phyloP scores from a whole-genome alignment of 352 stramenopile genomes.

The Thraustochytrium striatum region DNA sequence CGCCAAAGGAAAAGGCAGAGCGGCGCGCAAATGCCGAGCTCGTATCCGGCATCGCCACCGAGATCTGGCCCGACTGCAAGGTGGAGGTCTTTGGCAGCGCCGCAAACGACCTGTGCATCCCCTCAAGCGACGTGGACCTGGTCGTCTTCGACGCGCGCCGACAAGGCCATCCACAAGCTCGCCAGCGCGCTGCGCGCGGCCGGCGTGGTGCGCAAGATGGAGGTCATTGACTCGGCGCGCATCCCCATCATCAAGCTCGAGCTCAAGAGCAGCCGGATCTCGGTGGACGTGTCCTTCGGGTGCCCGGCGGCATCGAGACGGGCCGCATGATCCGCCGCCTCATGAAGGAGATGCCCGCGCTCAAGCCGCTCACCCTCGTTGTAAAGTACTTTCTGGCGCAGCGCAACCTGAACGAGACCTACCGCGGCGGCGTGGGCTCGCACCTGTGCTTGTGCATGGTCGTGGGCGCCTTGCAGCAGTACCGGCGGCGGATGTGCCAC shows the following conservation, averaged over 20 bases:
- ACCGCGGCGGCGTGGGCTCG: slow-evolving; percentile 82
- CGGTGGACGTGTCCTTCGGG: slow-evolving; percentile 89
- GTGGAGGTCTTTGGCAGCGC: slow-evolving; percentile 20
- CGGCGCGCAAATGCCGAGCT: background rate
- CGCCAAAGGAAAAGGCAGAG: background rate
- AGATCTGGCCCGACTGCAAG: background rate
- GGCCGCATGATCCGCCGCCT: slow-evolving; percentile 81
- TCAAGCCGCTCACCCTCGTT: slow-evolving; percentile 85
- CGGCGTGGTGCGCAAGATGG: slow-evolving; percentile 75
- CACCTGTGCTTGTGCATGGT: slow-evolving; percentile 92
- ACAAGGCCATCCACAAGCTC: slow-evolving; percentile 10
- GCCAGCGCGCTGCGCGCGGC: background rate
- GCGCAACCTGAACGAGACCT: slow-evolving; percentile 87
- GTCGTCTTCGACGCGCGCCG: background rate
- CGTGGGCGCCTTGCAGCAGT: slow-evolving; percentile 81
- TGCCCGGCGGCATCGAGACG: slow-evolving; percentile 70
- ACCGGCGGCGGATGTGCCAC: slow-evolving; percentile 61
- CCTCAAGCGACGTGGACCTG: slow-evolving; percentile 33
- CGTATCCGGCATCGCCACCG: background rate
- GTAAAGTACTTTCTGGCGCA: slow-evolving; percentile 92
- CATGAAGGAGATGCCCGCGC: slow-evolving; percentile 79
- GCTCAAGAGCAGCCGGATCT: slow-evolving; percentile 73
- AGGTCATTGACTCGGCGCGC: slow-evolving; percentile 87
- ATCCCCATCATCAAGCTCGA: slow-evolving; percentile 95
- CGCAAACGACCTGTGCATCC: slow-evolving; percentile 41